A percentile compares a stretch with the other conserved stretches of the same genome.
phyloP scores from a whole-genome alignment of 352 stramenopile species.

The Globisporangium acanthophoron region DNA sequence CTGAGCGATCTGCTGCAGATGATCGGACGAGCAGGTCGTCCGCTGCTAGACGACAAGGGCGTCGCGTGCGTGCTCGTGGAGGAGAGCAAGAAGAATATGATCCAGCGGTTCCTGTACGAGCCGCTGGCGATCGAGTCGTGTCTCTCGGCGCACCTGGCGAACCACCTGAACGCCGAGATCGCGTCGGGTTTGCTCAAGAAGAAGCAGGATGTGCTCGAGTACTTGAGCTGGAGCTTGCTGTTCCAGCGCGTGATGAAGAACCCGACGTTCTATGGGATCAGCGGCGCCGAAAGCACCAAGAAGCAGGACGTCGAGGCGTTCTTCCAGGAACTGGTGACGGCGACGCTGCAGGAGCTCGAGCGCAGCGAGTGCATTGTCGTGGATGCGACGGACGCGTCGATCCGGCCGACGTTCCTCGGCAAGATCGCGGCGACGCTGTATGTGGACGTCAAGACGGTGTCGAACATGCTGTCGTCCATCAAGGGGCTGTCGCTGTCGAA shows the following conservation, averaged over 20 bases:
- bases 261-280: constrained; percentile 92
- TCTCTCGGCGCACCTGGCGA: constrained; percentile 85
- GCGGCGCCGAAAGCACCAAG: constrained; percentile 38
- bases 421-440: constrained; percentile 96
- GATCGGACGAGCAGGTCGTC: constrained; percentile 96
- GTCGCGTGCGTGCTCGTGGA: constrained; percentile 96
- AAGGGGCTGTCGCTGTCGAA: constrained; percentile 15
- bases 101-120: constrained; percentile 97
- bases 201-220: constrained; percentile 90
- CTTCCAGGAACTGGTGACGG: constrained; percentile 79
- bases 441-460: constrained; percentile 88
- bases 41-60: constrained; percentile 93
- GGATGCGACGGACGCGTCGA: constrained; percentile 21
- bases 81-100: constrained; percentile 98
- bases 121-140: constrained; percentile 97
- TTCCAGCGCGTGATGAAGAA: constrained; percentile 95
- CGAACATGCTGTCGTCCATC: constrained; percentile 54
- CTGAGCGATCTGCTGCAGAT: constrained; percentile 99
- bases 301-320: constrained; percentile 46
- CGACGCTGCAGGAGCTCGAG: constrained; percentile 78
- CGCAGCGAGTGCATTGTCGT: constrained; percentile 83
- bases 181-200: constrained; percentile 86
- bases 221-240: constrained; percentile 97
- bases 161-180: constrained; percentile 98
- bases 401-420: constrained; percentile 86